Percentiles rank a stretch among this genome's conserved stretches.
These are phyloP conservation scores for Nemania abortiva DNA, from an alignment of 2,329 filamentous ascomycete genomes.

Conservation along the genomic window DNA sequence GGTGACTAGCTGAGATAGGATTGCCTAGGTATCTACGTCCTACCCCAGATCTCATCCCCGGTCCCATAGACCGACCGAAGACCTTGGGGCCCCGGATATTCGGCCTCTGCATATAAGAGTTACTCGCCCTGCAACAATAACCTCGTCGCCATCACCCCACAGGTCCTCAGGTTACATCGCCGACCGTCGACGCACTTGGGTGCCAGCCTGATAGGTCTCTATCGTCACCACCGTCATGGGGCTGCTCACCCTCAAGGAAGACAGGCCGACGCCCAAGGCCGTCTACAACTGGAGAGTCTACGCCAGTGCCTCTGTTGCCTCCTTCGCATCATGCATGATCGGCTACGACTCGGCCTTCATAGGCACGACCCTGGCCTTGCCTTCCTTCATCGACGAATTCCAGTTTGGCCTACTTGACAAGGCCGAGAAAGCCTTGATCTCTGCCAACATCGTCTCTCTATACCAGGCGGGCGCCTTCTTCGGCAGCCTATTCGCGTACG, in stretches of 20 bases:
- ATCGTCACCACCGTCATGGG: constrained; percentile 54
- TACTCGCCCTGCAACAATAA: not conserved
- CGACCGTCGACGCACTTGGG: not conserved
- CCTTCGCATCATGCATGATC: constrained; percentile 68
- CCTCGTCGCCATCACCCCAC: constrained; percentile 6
- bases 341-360: constrained; percentile 81
- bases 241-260: constrained; percentile 65
- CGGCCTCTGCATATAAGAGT: constrained; percentile 20
- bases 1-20: constrained; percentile 4
- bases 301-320: constrained; percentile 64
- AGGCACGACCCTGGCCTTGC: constrained; percentile 78
- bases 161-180: constrained; percentile 11
- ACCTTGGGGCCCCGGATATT: constrained; percentile 30
- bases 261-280: constrained; percentile 66
- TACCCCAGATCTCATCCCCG: constrained; percentile 35
- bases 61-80: constrained; percentile 7
- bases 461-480: constrained; percentile 90
- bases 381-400: constrained; percentile 78
- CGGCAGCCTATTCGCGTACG: constrained; percentile 77
- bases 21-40: not conserved
- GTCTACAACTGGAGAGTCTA: constrained; percentile 74
- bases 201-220: constrained; percentile 6
- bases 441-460: constrained; percentile 81
- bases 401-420: constrained; percentile 64
- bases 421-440: constrained; percentile 67